phyloP scores from a whole-genome alignment of 2,329 filamentous ascomycete species.

The Fusarium bulbicola region DNA sequence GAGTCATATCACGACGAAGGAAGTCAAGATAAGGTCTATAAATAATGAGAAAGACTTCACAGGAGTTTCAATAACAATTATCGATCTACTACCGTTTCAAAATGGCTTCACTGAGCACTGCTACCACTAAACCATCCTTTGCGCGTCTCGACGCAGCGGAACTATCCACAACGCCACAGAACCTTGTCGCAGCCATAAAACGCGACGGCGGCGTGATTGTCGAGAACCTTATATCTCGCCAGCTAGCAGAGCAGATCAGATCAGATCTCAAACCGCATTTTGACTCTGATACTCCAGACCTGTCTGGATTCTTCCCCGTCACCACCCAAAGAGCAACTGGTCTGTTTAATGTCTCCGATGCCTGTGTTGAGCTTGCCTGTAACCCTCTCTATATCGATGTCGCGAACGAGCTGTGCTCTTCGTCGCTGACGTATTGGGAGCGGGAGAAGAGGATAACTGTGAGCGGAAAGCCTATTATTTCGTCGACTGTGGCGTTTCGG shows the following conservation, averaged over 20 bases:
- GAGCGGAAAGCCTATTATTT: slow-evolving; percentile 49
- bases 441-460: neutral
- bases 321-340: slow-evolving; percentile 53
- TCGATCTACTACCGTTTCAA: neutral
- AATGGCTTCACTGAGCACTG: neutral
- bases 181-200: slow-evolving; percentile 13
- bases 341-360: slow-evolving; percentile 49
- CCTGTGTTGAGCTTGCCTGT: slow-evolving; percentile 49
- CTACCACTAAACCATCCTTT: neutral
- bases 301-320: slow-evolving; percentile 51
- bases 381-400: slow-evolving; percentile 34
- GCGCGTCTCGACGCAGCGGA: neutral
- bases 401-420: slow-evolving; percentile 11
- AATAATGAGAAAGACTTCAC: neutral
- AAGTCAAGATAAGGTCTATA: neutral
- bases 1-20: neutral
- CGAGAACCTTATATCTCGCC: slow-evolving; percentile 46
- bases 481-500: slow-evolving; percentile 49
- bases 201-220: slow-evolving; percentile 50
- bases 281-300: slow-evolving; percentile 48
- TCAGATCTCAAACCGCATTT: slow-evolving; percentile 50
- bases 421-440: slow-evolving; percentile 5
- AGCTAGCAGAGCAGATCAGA: slow-evolving; percentile 48
- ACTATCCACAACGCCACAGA: slow-evolving; percentile 1
- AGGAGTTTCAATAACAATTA: rapidly evolving